Evolutionary conservation across 2,329 filamentous ascomycete genomes (phyloP).

Genomic region (Colletotrichum coccodes): DNA sequence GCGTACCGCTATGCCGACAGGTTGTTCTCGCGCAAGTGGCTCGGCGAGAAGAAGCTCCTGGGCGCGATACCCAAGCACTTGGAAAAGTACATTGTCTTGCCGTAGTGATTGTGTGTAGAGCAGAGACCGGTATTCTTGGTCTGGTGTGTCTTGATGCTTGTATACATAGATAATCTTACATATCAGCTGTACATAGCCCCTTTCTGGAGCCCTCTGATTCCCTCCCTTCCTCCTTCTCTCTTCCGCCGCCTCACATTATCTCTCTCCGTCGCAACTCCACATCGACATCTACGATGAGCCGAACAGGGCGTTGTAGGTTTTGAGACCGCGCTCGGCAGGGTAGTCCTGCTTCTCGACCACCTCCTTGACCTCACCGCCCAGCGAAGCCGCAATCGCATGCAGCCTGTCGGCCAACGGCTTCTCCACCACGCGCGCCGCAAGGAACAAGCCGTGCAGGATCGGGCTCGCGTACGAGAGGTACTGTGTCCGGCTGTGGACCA

Average conservation of each 20-base stretch:
- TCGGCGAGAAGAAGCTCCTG: conserved; percentile 85
- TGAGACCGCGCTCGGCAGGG: conserved; percentile 35
- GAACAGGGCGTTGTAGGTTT: conserved; percentile 32
- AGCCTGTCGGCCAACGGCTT: conserved; percentile 49
- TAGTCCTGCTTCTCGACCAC: conserved; percentile 35
- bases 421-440: conserved; percentile 54
- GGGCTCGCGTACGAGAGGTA: conserved; percentile 44
- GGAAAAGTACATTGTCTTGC: conserved; percentile 93
- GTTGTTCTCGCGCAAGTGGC: conserved; percentile 91
- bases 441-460: conserved; percentile 55
- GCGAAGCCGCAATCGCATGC: conserved; percentile 47
- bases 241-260: not conserved
- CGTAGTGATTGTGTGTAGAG: conserved; percentile 54
- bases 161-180: conserved; percentile 34
- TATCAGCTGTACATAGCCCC: conserved; percentile 35
- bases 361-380: conserved; percentile 49
- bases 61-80: conserved; percentile 84
- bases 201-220: conserved; percentile 20
- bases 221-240: not conserved
- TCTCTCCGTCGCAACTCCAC: not conserved
- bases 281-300: not conserved
- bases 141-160: conserved; percentile 28
- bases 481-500: conserved; percentile 43
- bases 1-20: conserved; percentile 98
- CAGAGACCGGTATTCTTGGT: not conserved